Conservation (phyloP, 139 green algal species). For the Chlorella sp. region DNA sequence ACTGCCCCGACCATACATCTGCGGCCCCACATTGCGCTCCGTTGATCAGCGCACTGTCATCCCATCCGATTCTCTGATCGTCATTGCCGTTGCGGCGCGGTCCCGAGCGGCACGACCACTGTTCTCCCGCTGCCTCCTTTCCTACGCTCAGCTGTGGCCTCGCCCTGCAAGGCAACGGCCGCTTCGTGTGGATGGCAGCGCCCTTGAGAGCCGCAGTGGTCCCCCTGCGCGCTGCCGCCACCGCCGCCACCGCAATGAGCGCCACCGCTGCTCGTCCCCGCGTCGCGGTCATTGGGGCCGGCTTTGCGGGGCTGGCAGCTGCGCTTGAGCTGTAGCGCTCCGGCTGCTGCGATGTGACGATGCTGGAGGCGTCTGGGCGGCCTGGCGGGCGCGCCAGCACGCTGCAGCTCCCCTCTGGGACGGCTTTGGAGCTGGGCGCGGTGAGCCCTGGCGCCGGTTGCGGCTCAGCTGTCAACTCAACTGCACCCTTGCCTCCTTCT, state of each 20-base stretch:
- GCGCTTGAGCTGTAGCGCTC: neutral
- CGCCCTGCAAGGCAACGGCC: too few relatives aligned
- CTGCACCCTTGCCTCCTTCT: too few relatives aligned
- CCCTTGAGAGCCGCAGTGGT: neutral
- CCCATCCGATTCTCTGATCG: too few relatives aligned
- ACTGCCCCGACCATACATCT: too few relatives aligned
- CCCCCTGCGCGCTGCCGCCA: neutral
- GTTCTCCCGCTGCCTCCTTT: too few relatives aligned
- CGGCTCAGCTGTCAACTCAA: too few relatives aligned
- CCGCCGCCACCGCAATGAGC: neutral
- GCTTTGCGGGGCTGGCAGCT: conserved; percentile 18
- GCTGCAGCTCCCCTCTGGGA: neutral
- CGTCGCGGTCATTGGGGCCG: conserved; percentile 9
- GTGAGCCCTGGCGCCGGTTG: too few relatives aligned
- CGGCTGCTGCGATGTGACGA: neutral
- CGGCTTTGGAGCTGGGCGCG: conserved; percentile 26
- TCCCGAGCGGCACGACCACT: too few relatives aligned
- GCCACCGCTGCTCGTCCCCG: neutral
- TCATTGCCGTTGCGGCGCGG: too few relatives aligned
- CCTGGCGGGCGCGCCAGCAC: conserved; percentile 28
- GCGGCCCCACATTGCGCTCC: too few relatives aligned
- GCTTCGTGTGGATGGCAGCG: neutral
- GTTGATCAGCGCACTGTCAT: too few relatives aligned
- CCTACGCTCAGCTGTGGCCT: too few relatives aligned
- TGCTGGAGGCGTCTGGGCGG: conserved; percentile 16